Evolutionary conservation across 2,329 filamentous ascomycete genomes (phyloP).

Genomic region (Boeremia lycopersici): DNA sequence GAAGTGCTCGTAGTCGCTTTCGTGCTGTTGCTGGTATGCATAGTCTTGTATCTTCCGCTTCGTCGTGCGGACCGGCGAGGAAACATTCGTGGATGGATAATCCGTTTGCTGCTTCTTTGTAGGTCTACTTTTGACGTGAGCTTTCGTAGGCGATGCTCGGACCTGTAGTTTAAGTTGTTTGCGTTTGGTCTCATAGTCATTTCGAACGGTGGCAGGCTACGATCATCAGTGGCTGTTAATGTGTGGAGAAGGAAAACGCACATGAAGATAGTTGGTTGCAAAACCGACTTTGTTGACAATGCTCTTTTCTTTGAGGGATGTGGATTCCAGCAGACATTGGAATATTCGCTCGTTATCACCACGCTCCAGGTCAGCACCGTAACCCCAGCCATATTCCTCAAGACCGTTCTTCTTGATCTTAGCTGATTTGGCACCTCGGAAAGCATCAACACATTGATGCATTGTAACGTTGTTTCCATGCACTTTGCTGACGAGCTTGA

Average conservation of each 20-base stretch:
- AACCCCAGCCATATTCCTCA: conserved; percentile 64
- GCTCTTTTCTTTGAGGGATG: conserved; percentile 74
- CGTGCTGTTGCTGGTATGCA: conserved; percentile 32
- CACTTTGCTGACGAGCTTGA: conserved; percentile 68
- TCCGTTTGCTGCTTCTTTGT: conserved; percentile 48
- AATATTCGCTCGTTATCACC: conserved; percentile 86
- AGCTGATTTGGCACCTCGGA: conserved; percentile 72
- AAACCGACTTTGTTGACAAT: conserved; percentile 69
- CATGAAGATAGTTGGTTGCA: conserved; percentile 73
- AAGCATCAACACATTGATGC: conserved; percentile 81
- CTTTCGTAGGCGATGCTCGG: conserved; percentile 54
- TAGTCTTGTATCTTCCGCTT: conserved; percentile 43
- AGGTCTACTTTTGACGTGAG: conserved; percentile 24
- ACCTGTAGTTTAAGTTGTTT: conserved; percentile 59
- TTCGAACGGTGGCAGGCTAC: conserved; percentile 52
- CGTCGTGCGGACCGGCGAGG: conserved; percentile 63
- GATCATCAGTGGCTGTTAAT: conserved; percentile 19
- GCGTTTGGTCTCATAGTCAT: conserved; percentile 50
- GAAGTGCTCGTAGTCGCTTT: conserved; percentile 36
- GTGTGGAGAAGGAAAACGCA: conserved; percentile 48
- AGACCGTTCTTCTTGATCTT: conserved; percentile 61
- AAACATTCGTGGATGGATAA: conserved; percentile 70
- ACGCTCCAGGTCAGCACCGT: conserved; percentile 71
- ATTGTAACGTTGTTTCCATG: conserved; percentile 65
- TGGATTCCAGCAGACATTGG: conserved; percentile 73